These are phyloP conservation scores for Kandelia obovata DNA, from an alignment of 345 rosid genomes.

Conservation along the genomic window DNA sequence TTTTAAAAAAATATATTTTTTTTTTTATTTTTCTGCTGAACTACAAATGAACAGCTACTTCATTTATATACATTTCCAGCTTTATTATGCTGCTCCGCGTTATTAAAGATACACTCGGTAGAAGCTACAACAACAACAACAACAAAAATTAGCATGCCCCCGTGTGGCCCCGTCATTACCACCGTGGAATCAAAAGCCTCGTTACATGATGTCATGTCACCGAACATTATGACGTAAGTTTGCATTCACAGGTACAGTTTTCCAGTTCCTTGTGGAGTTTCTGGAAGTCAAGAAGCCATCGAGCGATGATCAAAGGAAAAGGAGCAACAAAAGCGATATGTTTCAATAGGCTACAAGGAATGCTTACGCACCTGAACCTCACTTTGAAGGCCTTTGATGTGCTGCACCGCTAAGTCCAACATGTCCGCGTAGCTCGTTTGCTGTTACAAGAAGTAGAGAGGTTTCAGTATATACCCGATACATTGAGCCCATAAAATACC, in stretches of 20 bases:
- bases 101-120: slow-evolving; percentile 13
- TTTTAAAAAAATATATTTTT: neutral
- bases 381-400: slow-evolving; percentile 86
- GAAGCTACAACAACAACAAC: neutral
- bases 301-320: neutral
- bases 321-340: too few relatives aligned
- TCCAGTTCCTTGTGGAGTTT: slow-evolving; percentile 63
- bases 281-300: slow-evolving; percentile 29
- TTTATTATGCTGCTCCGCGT: slow-evolving; percentile 8
- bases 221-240: slow-evolving; percentile 32
- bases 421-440: slow-evolving; percentile 97
- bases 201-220: neutral
- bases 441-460: slow-evolving; percentile 34
- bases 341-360: neutral
- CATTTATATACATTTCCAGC: slow-evolving; percentile 33
- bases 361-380: slow-evolving; percentile 75
- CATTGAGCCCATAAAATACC: neutral
- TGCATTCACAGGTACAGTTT: slow-evolving; percentile 77
- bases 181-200: slow-evolving; percentile 11
- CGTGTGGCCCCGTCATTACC: slow-evolving; percentile 13
- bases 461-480: neutral
- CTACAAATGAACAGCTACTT: neutral
- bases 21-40: slow-evolving; percentile 1
- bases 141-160: slow-evolving; percentile 17
- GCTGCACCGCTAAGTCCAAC: slow-evolving; percentile 95